Percentiles rank a stretch among this genome's conserved stretches.
These are phyloP conservation scores for Aspergillus versicolor DNA, from an alignment of 2,329 filamentous ascomycete genomes.

Conservation along the genomic window DNA sequence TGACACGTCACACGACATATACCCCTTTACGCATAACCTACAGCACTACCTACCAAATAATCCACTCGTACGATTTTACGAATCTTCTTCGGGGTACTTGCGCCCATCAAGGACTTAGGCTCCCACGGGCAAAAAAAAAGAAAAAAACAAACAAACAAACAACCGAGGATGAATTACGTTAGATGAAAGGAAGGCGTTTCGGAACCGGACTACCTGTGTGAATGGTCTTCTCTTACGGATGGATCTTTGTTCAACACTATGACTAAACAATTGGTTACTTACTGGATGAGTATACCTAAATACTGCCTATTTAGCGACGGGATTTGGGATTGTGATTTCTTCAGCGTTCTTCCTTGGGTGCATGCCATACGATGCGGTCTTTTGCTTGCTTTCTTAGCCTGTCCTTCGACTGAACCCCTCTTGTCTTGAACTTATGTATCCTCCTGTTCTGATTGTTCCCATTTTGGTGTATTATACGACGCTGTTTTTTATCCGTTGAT, in stretches of 20 bases:
- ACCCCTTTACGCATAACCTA: not conserved
- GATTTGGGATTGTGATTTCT: not conserved
- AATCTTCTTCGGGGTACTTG: not conserved
- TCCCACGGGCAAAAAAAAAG: not conserved
- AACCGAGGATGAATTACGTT: not conserved
- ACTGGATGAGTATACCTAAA: not conserved
- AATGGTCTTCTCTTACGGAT: not conserved
- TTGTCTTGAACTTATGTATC: not conserved
- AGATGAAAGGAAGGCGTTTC: not conserved
- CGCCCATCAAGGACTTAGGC: not conserved
- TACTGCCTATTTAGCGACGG: not conserved
- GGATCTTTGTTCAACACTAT: not conserved
- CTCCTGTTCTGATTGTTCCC: not conserved
- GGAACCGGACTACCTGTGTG: not conserved
- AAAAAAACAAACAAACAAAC: no score
- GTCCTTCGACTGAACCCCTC: not conserved
- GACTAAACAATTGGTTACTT: not conserved
- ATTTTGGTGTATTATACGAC: slow-evolving; percentile 3
- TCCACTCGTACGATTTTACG: not conserved
- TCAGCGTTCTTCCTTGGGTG: not conserved
- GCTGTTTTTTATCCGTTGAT: not conserved
- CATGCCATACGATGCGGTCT: not conserved
- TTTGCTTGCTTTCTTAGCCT: not conserved
- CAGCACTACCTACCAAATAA: not conserved
- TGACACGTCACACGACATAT: not conserved